Evolutionary conservation across 2,329 filamentous ascomycete species (phyloP), one percentile per base, ranked within the genome.

Genomic region (Monosporascus sp.): DNA sequence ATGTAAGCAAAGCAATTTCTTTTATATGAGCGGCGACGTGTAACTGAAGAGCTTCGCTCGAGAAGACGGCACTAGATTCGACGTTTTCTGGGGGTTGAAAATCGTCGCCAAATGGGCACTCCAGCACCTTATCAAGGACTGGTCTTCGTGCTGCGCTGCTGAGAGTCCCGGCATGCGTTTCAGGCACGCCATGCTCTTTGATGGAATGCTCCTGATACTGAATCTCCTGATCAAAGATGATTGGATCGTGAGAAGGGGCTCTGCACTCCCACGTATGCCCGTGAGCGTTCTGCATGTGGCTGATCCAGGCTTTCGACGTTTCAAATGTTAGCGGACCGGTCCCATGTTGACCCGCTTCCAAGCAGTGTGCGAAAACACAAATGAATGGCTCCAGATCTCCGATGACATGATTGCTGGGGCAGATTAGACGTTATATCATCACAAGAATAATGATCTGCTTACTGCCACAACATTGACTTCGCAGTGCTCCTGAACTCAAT

Each of bases 131-230:
- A n/a, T 43, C 40, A 22, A 22, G 15, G 40, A 9, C 18, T 43
- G 40, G 40, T 22, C 62, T 64, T 47, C 63, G 60, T 50, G 63
- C 63, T 15, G 63, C 63, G 49, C 46, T 54, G 56, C 64, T 64
- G 31, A 66, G 56, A n/a, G 48, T 63, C 28, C 35, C 44, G 18
- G 37, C 50, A 46, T 57, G 24, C 58, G 60, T 55, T 55, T 65
- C 38, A 44, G 51, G 35, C 59, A 67, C 55, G 60, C 65, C 2
- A 46, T 64, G 31, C 72, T 74, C 49, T 80, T 81, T 52, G 77
- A 80, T 53, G 18, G 58, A 63, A 57, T 65, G 63, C 56, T 65
- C 55, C 55, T 60, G 61, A 51, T 57, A 65, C 40, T 62, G 49
- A 48, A 57, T 54, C 49, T 64, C 60, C 48, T 60, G 48, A 14